Evolutionary conservation across 2,329 filamentous ascomycete genomes (phyloP).

Genomic region (Epichloe glyceriae): DNA sequence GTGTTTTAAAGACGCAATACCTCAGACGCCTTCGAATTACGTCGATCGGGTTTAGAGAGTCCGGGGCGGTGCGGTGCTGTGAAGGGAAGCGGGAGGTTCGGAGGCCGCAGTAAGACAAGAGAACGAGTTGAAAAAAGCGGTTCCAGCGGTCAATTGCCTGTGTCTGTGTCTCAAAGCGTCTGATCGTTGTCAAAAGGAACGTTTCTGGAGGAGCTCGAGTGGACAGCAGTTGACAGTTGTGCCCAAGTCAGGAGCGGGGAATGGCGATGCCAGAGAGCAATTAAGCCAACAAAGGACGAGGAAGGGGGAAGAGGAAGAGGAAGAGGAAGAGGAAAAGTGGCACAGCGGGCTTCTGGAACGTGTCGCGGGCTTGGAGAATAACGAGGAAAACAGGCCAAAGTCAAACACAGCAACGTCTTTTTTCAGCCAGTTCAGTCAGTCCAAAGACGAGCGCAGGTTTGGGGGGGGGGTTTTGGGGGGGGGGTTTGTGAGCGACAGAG

Average conservation of each 20-base stretch:
- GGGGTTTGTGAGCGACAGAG: neutral
- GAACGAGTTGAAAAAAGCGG: neutral
- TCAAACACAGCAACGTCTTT: neutral
- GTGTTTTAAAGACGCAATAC: neutral
- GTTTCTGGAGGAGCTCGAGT: neutral
- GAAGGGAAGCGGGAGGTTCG: neutral
- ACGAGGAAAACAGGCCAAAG: neutral
- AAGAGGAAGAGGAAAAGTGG: neutral
- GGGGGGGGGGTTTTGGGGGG: too few species aligned
- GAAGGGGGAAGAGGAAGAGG: neutral
- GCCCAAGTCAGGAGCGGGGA: constrained; percentile 3
- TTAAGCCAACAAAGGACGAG: neutral
- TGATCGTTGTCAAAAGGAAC: neutral
- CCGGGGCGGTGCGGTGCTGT: neutral
- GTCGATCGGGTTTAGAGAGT: neutral
- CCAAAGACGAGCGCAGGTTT: neutral
- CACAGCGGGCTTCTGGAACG: neutral
- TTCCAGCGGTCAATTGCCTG: neutral
- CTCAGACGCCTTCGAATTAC: neutral
- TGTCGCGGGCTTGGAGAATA: neutral
- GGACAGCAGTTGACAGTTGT: neutral
- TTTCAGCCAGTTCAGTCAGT: neutral
- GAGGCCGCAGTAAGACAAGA: neutral
- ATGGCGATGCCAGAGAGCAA: neutral
- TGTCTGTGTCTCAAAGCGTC: neutral